Evolutionary conservation across 176 grass and related monocot genomes (phyloP), one percentile per base, ranked within the genome.

Genomic region (Hyparrhenia diplandra): DNA sequence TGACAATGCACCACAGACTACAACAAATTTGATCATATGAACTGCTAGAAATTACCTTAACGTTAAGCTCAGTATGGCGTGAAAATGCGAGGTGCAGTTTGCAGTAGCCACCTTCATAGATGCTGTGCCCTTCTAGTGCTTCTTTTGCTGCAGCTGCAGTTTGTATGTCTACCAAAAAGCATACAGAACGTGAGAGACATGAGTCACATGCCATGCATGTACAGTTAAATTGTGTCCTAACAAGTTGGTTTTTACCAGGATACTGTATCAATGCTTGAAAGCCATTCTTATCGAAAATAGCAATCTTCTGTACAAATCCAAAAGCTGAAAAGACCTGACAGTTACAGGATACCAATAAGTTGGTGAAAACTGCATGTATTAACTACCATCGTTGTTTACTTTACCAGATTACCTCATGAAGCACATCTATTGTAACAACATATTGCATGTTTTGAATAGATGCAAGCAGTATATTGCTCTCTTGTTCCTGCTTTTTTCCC

Each of bases 391-490:
- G 54, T 28, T 76, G 40, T 75, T 66, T 71, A 28, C 40, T 71
- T 70, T 16, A 65, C 73, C 51, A 86, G 20, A 85, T 81, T 95
- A 98, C 96, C 61, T 91, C 90, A 10, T 98, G 92, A 91, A 98
- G 88, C n/a, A 90, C 96, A 66, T 98, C 95, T 67, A 98, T 88
- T 72, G 96, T 95, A 78, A 98, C 90, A 79, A 90, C 83, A 88
- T 98, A 98, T 83, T 98, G 96, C 96, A 98, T 98, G 66, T 98
- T 98, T 83, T 98, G 90, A 74, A 98, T 85, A 20, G 96, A 93
- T 76, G 96, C 96, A 78, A 98, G 80, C 34, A 98, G 90, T 71
- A 98, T 87, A 85, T 98, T 98, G 71, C 96, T 98, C 61, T 94
- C 92, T 83, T 90, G 63, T 35, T 98, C 92, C 67, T 89, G 84